Evolutionary conservation across 257 asterid genomes (phyloP).

Genomic region (Lycium barbarum): DNA sequence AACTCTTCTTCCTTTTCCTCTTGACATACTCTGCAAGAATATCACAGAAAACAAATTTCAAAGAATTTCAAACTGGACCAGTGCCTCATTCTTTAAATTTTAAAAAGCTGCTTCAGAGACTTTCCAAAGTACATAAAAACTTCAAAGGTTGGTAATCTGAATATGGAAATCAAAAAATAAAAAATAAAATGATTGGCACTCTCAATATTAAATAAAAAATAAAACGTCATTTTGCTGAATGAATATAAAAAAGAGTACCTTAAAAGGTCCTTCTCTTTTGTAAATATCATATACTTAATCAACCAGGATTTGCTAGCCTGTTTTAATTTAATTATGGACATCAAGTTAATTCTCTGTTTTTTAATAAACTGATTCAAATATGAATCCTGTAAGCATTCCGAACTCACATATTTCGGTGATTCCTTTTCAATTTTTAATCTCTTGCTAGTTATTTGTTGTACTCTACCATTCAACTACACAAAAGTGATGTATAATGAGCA

Average conservation of each 20-base stretch:
- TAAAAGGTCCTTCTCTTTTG: neutral
- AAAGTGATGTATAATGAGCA: neutral
- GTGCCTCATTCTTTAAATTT: constrained; percentile 2
- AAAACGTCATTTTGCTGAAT: neutral
- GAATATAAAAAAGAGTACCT: neutral
- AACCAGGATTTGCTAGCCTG: neutral
- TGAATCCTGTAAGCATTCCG: neutral
- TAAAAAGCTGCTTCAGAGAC: neutral
- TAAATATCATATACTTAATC: neutral
- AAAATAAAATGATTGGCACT: neutral
- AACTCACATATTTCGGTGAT: neutral
- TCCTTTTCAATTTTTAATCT: neutral
- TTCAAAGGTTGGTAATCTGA: neutral
- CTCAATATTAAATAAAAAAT: constrained; percentile 5
- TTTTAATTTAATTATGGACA: constrained; percentile 2
- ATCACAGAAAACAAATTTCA: neutral
- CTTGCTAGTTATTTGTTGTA: neutral
- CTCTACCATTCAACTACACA: neutral
- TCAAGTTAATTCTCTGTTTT: neutral
- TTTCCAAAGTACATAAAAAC: neutral
- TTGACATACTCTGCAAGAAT: constrained; percentile 68
- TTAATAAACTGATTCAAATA: constrained; percentile 2
- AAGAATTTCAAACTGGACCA: constrained; percentile 9
- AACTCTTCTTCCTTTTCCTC: constrained; percentile 76
- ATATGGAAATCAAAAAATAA: neutral